Conservation (phyloP, 2,329 filamentous ascomycete species). For the Meredithiella fracta region DNA sequence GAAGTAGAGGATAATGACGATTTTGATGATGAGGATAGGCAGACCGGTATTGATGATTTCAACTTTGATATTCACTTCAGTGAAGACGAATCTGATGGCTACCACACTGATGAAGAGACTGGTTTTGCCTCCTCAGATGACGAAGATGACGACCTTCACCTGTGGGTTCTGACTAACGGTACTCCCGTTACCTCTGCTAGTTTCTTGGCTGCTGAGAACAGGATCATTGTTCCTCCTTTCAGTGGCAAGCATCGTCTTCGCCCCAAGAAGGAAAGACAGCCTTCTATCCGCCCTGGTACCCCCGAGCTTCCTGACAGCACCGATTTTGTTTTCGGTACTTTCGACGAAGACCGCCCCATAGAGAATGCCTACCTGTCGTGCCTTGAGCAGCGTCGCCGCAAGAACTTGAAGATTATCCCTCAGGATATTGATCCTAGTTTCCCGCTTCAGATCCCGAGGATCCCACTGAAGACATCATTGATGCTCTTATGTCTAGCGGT, state of each 20-base stretch:
- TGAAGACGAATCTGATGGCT: slow-evolving; percentile 47
- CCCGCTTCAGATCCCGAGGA: slow-evolving; percentile 86
- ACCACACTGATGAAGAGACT: slow-evolving; percentile 56
- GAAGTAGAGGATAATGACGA: slow-evolving; percentile 34
- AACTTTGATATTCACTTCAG: slow-evolving; percentile 49
- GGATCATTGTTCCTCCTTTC: slow-evolving; percentile 2
- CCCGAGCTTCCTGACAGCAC: slow-evolving; percentile 91
- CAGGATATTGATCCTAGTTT: slow-evolving; percentile 98
- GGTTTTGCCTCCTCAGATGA: slow-evolving; percentile 55
- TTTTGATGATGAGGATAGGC: slow-evolving; percentile 34
- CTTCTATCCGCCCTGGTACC: slow-evolving; percentile 48
- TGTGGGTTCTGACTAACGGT: slow-evolving; percentile 39
- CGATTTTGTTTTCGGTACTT: slow-evolving; percentile 95
- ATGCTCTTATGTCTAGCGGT: slow-evolving; percentile 21
- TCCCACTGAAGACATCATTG: slow-evolving; percentile 54
- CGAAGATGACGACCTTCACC: slow-evolving; percentile 43
- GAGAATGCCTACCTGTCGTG: slow-evolving; percentile 85
- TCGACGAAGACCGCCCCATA: slow-evolving; percentile 88
- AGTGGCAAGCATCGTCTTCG: slow-evolving; percentile 35
- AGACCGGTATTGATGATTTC: slow-evolving; percentile 34
- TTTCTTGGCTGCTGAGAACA: not conserved
- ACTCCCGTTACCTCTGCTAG: slow-evolving; percentile 6
- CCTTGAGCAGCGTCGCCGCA: slow-evolving; percentile 62
- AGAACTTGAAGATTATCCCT: slow-evolving; percentile 69
- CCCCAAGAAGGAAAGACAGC: slow-evolving; percentile 22